A percentile compares a stretch with the other conserved stretches of the same genome.
phyloP scores from a whole-genome alignment of 129 eudicot species.

The Logfia minima region DNA sequence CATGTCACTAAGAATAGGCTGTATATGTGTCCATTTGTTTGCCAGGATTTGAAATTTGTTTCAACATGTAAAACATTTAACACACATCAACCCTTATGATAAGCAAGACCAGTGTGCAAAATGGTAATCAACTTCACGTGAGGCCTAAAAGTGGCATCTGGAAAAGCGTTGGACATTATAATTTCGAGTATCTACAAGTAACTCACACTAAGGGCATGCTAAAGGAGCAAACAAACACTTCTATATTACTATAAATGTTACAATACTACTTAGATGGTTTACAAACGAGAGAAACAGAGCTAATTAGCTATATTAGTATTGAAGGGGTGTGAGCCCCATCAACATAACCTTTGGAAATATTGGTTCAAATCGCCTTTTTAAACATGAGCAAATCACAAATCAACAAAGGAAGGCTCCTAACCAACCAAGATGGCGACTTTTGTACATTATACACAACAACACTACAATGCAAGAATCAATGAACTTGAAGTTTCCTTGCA shows the following conservation, averaged over 20 bases:
- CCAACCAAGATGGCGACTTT: neutral
- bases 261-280: neutral
- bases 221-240: neutral
- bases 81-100: neutral
- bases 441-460: neutral
- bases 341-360: neutral
- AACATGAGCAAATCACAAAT: neutral
- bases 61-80: neutral
- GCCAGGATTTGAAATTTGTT: neutral
- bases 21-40: neutral
- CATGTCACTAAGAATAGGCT: neutral
- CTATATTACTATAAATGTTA: neutral
- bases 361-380: neutral
- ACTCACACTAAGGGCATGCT: neutral
- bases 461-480: constrained; percentile 17
- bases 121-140: neutral
- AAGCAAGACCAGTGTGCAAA: neutral
- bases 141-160: too few relatives aligned
- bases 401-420: neutral
- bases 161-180: too few relatives aligned
- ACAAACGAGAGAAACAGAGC: neutral
- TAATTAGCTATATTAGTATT: neutral
- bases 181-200: neutral
- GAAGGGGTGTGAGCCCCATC: neutral
- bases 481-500: constrained; percentile 21